Percentiles rank a stretch among this genome's conserved stretches.
These are phyloP conservation scores for Trichophyton benhamiae DNA, from an alignment of 2,329 filamentous ascomycete species.

Conservation along the genomic window DNA sequence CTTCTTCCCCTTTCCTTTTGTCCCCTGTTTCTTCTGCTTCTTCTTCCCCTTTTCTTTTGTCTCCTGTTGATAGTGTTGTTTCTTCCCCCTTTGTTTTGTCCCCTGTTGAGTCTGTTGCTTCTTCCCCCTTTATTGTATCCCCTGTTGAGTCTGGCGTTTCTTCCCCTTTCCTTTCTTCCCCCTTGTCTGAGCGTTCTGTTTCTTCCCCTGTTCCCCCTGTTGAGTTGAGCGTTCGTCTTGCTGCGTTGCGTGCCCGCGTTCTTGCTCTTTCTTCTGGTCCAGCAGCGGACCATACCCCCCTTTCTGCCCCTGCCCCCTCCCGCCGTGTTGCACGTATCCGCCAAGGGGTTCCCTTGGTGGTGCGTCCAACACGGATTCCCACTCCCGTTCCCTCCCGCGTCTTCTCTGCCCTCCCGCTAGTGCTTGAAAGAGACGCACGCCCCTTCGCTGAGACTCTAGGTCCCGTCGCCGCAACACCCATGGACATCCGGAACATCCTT, in stretches of 20 bases:
- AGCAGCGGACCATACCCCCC: neutral
- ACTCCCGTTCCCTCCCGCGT: neutral
- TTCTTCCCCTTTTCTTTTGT: neutral
- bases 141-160: neutral
- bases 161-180: conserved; percentile 9
- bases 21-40: neutral
- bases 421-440: neutral
- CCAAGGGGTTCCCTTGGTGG: neutral
- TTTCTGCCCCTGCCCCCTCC: neutral
- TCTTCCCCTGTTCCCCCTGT: conserved; percentile 2
- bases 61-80: neutral
- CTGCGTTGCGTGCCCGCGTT: neutral
- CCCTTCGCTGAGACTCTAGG: neutral
- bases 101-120: neutral
- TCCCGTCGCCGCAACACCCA: neutral
- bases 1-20: neutral
- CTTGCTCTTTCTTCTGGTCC: neutral
- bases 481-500: neutral
- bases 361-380: neutral
- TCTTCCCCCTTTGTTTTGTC: conserved; percentile 9
- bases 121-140: conserved; percentile 9
- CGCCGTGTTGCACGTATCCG: neutral
- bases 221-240: neutral
- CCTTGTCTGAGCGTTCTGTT: conserved; percentile 7
- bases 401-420: neutral